phyloP scores from a whole-genome alignment of 2,329 filamentous ascomycete genomes.

The Aspergillus texensis region DNA sequence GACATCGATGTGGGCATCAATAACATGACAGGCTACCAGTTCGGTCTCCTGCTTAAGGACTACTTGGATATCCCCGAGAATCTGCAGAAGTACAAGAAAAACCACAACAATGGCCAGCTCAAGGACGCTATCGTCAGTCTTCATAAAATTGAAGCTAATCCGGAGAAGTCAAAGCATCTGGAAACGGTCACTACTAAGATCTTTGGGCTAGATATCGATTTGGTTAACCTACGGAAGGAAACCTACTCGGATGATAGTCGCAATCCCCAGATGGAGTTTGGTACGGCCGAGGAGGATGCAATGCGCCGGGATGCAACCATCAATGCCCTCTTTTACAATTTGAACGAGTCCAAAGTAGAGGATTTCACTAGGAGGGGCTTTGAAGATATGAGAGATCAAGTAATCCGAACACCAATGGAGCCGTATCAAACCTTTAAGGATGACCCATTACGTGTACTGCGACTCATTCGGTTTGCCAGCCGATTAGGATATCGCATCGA shows the following conservation, averaged over 20 bases:
- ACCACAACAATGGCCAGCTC: slow-evolving; percentile 52
- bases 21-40: slow-evolving; percentile 53
- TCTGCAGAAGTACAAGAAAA: slow-evolving; percentile 48
- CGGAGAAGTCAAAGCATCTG: slow-evolving; percentile 94
- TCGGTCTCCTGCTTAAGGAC: slow-evolving; percentile 47
- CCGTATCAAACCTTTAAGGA: slow-evolving; percentile 93
- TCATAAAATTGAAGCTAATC: slow-evolving; percentile 88
- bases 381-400: slow-evolving; percentile 68
- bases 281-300: slow-evolving; percentile 87
- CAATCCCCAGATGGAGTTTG: slow-evolving; percentile 91
- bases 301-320: slow-evolving; percentile 87
- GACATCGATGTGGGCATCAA: slow-evolving; percentile 55
- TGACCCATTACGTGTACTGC: slow-evolving; percentile 83
- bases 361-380: slow-evolving; percentile 79
- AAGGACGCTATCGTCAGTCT: slow-evolving; percentile 71
- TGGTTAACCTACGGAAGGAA: slow-evolving; percentile 93
- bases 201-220: slow-evolving; percentile 84
- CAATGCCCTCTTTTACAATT: slow-evolving; percentile 94
- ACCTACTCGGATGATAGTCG: slow-evolving; percentile 86
- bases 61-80: slow-evolving; percentile 45
- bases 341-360: slow-evolving; percentile 77
- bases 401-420: slow-evolving; percentile 84
- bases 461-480: slow-evolving; percentile 87
- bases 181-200: slow-evolving; percentile 87
- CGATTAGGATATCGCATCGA: slow-evolving; percentile 81